Percentiles rank a stretch among this genome's conserved stretches.
phyloP scores from a whole-genome alignment of 352 stramenopile genomes.

The Globisporangium parvum region DNA sequence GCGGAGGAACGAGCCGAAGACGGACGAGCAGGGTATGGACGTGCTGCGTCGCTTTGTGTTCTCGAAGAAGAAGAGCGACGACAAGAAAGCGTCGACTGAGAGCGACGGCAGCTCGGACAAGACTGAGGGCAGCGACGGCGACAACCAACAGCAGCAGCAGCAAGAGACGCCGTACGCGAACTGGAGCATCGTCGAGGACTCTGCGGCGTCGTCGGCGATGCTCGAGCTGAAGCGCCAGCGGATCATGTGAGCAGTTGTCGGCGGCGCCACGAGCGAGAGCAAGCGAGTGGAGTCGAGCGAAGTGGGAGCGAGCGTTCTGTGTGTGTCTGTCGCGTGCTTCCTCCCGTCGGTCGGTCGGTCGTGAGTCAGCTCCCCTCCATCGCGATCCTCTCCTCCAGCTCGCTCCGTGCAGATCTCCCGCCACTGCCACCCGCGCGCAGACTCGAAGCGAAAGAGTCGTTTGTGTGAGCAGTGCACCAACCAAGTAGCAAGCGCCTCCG shows the following conservation, averaged over 20 bases:
- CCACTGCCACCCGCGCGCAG: too few species aligned
- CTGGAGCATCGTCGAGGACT: constrained; percentile 29
- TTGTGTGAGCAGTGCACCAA: too few species aligned
- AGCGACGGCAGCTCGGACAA: background rate
- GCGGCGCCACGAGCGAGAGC: too few species aligned
- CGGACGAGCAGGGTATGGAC: constrained; percentile 78
- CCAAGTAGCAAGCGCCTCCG: too few species aligned
- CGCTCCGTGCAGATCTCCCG: too few species aligned
- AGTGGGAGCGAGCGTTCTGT: background rate
- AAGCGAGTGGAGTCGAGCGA: too few species aligned
- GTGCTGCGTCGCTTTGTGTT: constrained; percentile 81
- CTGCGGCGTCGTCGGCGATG: constrained; percentile 27
- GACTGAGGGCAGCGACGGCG: background rate
- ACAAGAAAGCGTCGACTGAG: constrained; percentile 22
- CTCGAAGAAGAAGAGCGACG: constrained; percentile 68
- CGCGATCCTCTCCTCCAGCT: too few species aligned
- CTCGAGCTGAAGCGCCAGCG: constrained; percentile 31
- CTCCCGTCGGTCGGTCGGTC: too few species aligned
- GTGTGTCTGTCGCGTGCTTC: background rate
- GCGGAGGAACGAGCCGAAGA: constrained; percentile 75
- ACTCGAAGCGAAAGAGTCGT: too few species aligned
- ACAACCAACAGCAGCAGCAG: background rate
- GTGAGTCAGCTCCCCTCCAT: too few species aligned
- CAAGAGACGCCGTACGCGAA: constrained; percentile 4
- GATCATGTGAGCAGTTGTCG: constrained; percentile 15